Evolutionary conservation across 2,329 filamentous ascomycete species (phyloP).

Genomic region (Tolypocladium pustulatum): DNA sequence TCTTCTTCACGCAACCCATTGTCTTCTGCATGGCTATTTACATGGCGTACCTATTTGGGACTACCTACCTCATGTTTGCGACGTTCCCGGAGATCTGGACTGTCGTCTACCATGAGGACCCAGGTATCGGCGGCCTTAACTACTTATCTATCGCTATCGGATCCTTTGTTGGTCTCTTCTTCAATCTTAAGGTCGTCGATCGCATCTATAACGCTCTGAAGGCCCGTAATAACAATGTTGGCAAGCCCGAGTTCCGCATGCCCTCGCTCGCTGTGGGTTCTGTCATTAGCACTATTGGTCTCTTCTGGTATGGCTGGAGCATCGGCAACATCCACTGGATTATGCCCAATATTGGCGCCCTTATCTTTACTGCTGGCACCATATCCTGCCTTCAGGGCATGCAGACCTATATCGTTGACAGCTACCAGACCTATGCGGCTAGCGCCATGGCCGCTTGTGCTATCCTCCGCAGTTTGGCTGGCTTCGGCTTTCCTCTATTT

Average conservation of each 20-base stretch:
- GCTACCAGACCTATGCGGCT: neutral
- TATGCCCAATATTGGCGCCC: neutral
- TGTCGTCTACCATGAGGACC: neutral
- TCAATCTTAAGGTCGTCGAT: neutral
- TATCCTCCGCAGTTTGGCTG: neutral
- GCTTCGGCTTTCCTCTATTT: neutral
- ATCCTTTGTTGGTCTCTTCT: neutral
- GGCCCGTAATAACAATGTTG: neutral
- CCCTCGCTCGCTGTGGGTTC: neutral
- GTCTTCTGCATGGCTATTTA: neutral
- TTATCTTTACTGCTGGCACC: neutral
- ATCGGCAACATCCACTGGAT: neutral
- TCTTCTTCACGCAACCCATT: neutral
- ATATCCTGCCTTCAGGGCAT: neutral
- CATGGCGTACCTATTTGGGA: neutral
- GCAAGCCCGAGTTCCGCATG: neutral
- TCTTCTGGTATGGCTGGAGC: neutral
- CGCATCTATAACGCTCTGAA: neutral
- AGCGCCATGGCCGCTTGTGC: neutral
- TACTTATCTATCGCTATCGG: neutral
- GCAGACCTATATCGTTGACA: neutral
- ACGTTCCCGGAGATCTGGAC: neutral
- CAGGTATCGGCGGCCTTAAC: neutral
- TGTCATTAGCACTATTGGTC: neutral
- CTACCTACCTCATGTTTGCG: neutral